Conservation (phyloP, 768 basidiomycete genomes). For the Collybiopsis luxurians region DNA sequence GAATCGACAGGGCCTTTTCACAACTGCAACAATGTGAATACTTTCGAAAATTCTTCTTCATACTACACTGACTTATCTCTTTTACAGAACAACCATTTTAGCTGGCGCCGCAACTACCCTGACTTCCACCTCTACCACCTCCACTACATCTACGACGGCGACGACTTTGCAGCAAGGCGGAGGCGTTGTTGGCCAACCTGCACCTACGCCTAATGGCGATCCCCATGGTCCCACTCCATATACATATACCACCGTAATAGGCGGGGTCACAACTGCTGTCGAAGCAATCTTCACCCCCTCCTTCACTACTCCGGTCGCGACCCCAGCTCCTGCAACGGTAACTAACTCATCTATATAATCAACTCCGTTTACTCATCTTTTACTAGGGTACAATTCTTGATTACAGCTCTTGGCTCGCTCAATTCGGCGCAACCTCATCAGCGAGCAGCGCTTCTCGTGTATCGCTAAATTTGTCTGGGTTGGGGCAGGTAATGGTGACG, state of each 20-base stretch:
- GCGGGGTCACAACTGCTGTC: constrained; percentile 3
- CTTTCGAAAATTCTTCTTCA: too few species aligned
- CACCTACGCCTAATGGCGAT: not conserved
- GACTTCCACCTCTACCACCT: not conserved
- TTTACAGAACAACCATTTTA: not conserved
- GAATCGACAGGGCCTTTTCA: not conserved
- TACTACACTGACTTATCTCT: not conserved
- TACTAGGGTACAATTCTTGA: constrained; percentile 6
- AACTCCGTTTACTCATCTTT: too few species aligned
- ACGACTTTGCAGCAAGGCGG: constrained; percentile 2
- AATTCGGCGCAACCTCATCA: constrained; percentile 1
- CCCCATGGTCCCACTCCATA: constrained; percentile 6
- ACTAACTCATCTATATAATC: too few species aligned
- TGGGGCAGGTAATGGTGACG: not conserved
- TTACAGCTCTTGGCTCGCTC: constrained; percentile 6
- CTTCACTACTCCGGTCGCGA: not conserved
- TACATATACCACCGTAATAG: constrained; percentile 9
- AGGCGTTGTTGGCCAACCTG: constrained; percentile 4
- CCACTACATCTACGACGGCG: not conserved
- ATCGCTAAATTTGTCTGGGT: not conserved
- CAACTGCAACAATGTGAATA: constrained; percentile 1
- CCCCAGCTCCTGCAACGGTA: not conserved
- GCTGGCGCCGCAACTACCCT: not conserved
- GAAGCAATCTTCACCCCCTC: constrained; percentile 6
- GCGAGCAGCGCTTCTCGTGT: not conserved